Evolutionary conservation across 352 stramenopile species (phyloP).

Genomic region (Phytophthora pinifolia): DNA sequence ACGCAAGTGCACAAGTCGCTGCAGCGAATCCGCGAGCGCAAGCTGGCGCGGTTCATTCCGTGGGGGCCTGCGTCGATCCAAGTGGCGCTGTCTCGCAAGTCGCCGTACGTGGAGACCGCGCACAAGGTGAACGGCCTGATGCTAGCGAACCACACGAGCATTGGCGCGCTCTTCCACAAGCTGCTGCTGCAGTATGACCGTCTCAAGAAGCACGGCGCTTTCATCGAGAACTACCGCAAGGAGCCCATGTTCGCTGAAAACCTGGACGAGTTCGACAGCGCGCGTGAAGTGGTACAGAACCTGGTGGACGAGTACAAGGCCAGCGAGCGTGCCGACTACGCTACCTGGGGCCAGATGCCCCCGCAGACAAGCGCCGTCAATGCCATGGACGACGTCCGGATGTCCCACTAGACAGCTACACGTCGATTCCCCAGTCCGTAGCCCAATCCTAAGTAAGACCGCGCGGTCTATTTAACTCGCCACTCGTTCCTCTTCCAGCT

Average conservation of each 20-base stretch:
- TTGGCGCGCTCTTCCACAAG: conserved; percentile 89
- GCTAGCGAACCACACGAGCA: conserved; percentile 99
- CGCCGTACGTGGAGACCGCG: conserved; percentile 95
- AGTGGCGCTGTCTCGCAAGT: conserved; percentile 97
- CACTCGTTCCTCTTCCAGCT: conserved; percentile 1
- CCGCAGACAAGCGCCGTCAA: conserved; percentile 1
- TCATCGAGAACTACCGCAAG: conserved; percentile 99
- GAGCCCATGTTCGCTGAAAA: conserved; percentile 96
- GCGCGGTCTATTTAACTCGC: conserved; percentile 42
- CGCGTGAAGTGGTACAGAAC: conserved; percentile 83
- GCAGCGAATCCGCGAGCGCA: conserved; percentile 97
- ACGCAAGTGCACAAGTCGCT: conserved; percentile 98
- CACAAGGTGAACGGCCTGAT: conserved; percentile 99
- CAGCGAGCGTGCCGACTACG: conserved; percentile 78
- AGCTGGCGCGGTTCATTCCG: conserved; percentile 97
- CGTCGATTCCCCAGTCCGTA: background rate
- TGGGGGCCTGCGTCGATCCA: conserved; percentile 99
- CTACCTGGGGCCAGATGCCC: conserved; percentile 60
- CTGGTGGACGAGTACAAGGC: conserved; percentile 88
- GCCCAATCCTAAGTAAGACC: conserved; percentile 22
- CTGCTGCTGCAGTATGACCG: conserved; percentile 97
- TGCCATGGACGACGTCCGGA: conserved; percentile 50
- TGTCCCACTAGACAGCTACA: conserved; percentile 32
- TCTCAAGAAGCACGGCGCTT: conserved; percentile 97
- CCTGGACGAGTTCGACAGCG: conserved; percentile 85